phyloP scores from a whole-genome alignment of 768 basidiomycete species.

The Hydnum rufescens region DNA sequence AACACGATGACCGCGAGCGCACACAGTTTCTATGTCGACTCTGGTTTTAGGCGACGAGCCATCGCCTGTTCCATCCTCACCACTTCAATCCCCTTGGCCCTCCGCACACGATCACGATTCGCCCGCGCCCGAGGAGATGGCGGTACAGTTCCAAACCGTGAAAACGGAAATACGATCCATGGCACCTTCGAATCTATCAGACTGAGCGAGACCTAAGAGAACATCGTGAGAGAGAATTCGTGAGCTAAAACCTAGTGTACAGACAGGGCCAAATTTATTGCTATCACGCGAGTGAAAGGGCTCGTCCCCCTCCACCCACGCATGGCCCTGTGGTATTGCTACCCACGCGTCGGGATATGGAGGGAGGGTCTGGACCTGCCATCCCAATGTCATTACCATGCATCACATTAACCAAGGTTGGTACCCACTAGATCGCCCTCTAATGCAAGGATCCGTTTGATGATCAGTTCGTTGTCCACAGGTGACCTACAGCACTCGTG shows the following conservation, averaged over 20 bases:
- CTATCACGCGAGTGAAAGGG: neutral
- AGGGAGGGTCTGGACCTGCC: neutral
- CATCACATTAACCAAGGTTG: neutral
- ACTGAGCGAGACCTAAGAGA: constrained; percentile 1
- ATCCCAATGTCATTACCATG: neutral
- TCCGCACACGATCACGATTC: neutral
- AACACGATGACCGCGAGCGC: no score
- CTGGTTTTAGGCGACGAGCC: no score
- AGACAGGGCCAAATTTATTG: constrained; percentile 1
- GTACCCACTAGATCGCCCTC: constrained; percentile 1
- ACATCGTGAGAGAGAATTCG: neutral
- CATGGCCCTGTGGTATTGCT: neutral
- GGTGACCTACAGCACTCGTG: neutral
- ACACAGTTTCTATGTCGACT: no score
- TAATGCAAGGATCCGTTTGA: constrained; percentile 2
- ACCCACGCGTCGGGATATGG: neutral
- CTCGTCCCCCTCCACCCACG: constrained; percentile 4
- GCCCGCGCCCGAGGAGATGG: neutral
- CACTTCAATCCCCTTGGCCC: no score
- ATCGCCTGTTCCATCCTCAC: no score
- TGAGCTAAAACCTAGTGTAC: neutral
- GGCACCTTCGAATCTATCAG: neutral
- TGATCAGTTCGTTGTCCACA: constrained; percentile 1
- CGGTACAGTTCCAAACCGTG: neutral
- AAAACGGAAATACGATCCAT: neutral